phyloP scores from a whole-genome alignment of 148 eudicot species.

The Vaccinium myrtillus region DNA sequence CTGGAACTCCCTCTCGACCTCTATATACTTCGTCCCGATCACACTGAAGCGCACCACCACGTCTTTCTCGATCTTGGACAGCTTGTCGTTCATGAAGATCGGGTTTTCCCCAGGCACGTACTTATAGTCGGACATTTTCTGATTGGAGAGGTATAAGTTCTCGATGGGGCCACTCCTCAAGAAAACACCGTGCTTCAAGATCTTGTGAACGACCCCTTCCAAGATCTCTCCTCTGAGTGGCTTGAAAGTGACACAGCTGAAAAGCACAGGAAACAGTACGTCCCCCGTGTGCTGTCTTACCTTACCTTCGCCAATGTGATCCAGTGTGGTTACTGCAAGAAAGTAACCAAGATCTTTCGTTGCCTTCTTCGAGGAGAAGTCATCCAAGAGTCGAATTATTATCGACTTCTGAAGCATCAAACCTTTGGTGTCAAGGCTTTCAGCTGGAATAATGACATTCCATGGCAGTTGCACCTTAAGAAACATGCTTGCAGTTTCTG shows the following conservation, averaged over 20 bases:
- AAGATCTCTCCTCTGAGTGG: conserved; percentile 55
- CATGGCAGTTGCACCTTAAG: conserved; percentile 51
- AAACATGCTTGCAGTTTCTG: conserved; percentile 28
- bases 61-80: conserved; percentile 60
- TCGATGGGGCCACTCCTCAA: conserved; percentile 66
- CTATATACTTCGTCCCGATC: conserved; percentile 55
- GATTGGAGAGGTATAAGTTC: conserved; percentile 54
- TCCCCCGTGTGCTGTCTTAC: conserved; percentile 67
- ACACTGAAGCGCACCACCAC: conserved; percentile 47
- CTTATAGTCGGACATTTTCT: conserved; percentile 62
- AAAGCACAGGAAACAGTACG: conserved; percentile 65
- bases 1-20: conserved; percentile 57
- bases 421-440: conserved; percentile 56
- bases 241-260: conserved; percentile 61
- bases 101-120: conserved; percentile 69
- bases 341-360: conserved; percentile 62
- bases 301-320: conserved; percentile 58
- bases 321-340: conserved; percentile 57
- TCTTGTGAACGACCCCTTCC: conserved; percentile 62
- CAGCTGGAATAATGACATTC: conserved; percentile 59
- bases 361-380: conserved; percentile 58
- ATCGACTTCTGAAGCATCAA: conserved; percentile 58
- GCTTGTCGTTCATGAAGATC: conserved; percentile 54
- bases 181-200: conserved; percentile 64
- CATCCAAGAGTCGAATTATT: conserved; percentile 52